phyloP scores from a whole-genome alignment of 2,329 filamentous ascomycete genomes.

The Pyrenophora tritici-repentis region DNA sequence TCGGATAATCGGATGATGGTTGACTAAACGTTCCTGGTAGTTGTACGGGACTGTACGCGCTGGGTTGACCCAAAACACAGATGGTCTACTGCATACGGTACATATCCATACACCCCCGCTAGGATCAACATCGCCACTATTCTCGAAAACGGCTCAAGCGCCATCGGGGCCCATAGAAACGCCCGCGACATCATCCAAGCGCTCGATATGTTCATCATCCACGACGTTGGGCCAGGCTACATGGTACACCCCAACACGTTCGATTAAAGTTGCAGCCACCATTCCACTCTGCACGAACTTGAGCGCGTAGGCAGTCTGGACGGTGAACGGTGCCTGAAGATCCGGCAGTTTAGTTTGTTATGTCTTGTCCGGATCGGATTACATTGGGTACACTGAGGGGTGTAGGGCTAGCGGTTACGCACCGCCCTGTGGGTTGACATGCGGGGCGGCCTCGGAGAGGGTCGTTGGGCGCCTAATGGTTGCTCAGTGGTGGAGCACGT shows the following conservation, averaged over 20 bases:
- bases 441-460: constrained; percentile 25
- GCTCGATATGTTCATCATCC: constrained; percentile 11
- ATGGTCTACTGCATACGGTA: constrained; percentile 7
- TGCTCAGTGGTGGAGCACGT: constrained; percentile 15
- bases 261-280: constrained; percentile 36
- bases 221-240: constrained; percentile 7
- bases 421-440: constrained; percentile 18
- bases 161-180: constrained; percentile 15
- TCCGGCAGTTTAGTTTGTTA: constrained; percentile 22
- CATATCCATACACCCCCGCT: not conserved
- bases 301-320: constrained; percentile 28
- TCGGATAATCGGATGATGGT: constrained; percentile 1
- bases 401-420: constrained; percentile 40
- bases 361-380: constrained; percentile 2
- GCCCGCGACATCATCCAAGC: constrained; percentile 19
- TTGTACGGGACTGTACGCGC: constrained; percentile 6
- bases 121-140: constrained; percentile 10
- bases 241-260: constrained; percentile 20
- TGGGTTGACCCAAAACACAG: constrained; percentile 13
- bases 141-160: constrained; percentile 11
- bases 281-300: constrained; percentile 9
- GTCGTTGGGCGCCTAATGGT: constrained; percentile 36
- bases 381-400: constrained; percentile 11
- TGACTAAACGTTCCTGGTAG: constrained; percentile 6
- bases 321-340: constrained; percentile 24